These are phyloP conservation scores for Ligustrum vulgare DNA, from an alignment of 257 asterid genomes.

Conservation along the genomic window DNA sequence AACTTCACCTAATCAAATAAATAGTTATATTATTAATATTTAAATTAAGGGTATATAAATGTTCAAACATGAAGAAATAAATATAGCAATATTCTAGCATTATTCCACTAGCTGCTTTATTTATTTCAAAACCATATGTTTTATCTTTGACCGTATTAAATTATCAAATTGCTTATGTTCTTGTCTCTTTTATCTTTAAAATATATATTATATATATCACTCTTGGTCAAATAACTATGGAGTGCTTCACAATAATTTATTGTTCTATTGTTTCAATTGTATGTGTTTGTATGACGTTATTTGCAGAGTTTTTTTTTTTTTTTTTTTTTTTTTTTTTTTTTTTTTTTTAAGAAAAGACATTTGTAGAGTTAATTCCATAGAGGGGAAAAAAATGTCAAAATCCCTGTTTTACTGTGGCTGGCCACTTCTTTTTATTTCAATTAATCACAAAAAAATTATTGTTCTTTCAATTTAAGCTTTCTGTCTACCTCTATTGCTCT, in stretches of 20 bases:
- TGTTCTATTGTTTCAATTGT: background rate
- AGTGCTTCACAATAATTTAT: conserved; percentile 8
- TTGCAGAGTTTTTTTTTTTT: too few species aligned
- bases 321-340: too few species aligned
- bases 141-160: background rate
- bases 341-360: too few species aligned
- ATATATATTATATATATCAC: too few species aligned
- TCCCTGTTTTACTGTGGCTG: too few species aligned
- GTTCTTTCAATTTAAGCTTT: too few species aligned
- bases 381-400: too few species aligned
- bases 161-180: background rate
- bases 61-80: background rate
- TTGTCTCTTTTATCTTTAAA: background rate
- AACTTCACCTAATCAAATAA: background rate
- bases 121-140: background rate
- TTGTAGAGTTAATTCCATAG: background rate
- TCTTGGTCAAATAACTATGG: background rate
- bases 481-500: too few species aligned
- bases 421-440: too few species aligned
- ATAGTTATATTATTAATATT: background rate
- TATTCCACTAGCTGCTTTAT: background rate
- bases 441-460: too few species aligned
- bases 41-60: background rate
- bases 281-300: conserved; percentile 11
- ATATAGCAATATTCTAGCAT: background rate